Percentiles rank a stretch among this genome's conserved stretches.
Evolutionary conservation across 345 rosid species (phyloP).

Genomic region (Pistacia atlantica): DNA sequence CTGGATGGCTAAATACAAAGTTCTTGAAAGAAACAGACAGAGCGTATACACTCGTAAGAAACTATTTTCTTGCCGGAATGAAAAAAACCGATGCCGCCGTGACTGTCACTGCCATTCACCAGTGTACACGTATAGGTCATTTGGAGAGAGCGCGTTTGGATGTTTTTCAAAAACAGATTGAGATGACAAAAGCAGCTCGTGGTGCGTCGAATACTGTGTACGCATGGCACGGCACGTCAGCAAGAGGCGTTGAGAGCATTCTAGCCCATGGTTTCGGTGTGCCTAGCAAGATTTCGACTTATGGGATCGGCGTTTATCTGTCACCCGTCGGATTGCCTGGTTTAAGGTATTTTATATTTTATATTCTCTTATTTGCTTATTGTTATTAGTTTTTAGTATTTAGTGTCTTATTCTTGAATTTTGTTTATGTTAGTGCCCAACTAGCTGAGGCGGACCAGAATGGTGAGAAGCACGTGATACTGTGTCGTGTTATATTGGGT

Average conservation of each 20-base stretch:
- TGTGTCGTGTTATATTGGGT: slow-evolving; percentile 52
- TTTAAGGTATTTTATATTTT: slow-evolving; percentile 26
- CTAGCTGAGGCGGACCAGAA: slow-evolving; percentile 40
- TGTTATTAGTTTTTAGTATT: not conserved
- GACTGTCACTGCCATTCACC: slow-evolving; percentile 38
- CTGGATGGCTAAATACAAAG: slow-evolving; percentile 34
- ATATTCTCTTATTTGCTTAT: not conserved
- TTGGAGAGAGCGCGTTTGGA: slow-evolving; percentile 34
- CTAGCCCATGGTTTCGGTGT: slow-evolving; percentile 45
- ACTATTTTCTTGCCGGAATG: slow-evolving; percentile 33
- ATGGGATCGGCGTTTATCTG: slow-evolving; percentile 45
- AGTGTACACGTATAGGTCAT: slow-evolving; percentile 22
- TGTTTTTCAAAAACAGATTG: slow-evolving; percentile 37
- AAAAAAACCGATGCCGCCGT: slow-evolving; percentile 22
- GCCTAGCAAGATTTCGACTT: slow-evolving; percentile 25
- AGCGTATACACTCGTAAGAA: slow-evolving; percentile 21
- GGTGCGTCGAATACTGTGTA: slow-evolving; percentile 32
- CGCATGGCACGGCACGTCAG: slow-evolving; percentile 51
- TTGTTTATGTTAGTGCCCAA: slow-evolving; percentile 29
- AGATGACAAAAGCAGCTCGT: slow-evolving; percentile 27
- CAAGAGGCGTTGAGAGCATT: slow-evolving; percentile 25
- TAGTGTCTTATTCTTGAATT: slow-evolving; percentile 11
- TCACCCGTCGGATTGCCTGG: slow-evolving; percentile 43
- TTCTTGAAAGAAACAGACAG: slow-evolving; percentile 28
- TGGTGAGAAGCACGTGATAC: slow-evolving; percentile 46